These are phyloP conservation scores for Torulaspora indica DNA, from an alignment of 805 yeast species.

Conservation along the genomic window DNA sequence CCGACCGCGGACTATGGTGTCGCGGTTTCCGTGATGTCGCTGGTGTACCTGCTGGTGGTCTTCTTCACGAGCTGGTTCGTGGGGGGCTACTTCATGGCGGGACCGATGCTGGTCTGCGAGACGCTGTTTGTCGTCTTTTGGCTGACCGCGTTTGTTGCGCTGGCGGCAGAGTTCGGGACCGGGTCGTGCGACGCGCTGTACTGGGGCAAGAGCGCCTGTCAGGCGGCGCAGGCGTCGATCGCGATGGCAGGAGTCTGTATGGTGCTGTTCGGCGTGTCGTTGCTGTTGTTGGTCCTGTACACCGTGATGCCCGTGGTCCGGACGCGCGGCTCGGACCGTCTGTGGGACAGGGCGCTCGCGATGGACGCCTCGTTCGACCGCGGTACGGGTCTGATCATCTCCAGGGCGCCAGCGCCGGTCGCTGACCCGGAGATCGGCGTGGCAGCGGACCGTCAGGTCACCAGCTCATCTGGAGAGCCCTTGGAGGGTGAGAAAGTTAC, in stretches of 20 bases:
- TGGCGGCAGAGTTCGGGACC: constrained; percentile 5
- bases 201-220: not conserved
- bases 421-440: constrained; percentile 1
- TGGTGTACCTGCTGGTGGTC: constrained; percentile 3
- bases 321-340: not conserved
- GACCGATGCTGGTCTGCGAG: constrained; percentile 3
- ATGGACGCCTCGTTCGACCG: constrained; percentile 4
- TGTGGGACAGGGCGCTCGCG: constrained; percentile 1
- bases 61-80: not conserved
- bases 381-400: constrained; percentile 2
- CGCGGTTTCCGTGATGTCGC: constrained; percentile 7
- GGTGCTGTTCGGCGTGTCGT: constrained; percentile 2
- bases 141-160: constrained; percentile 8
- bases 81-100: constrained; percentile 3
- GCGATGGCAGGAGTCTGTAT: constrained; percentile 6
- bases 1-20: constrained; percentile 4
- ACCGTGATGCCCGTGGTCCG: not conserved
- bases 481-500: not conserved
- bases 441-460: not conserved
- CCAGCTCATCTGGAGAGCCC: constrained; percentile 1
- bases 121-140: constrained; percentile 3
- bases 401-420: not conserved
- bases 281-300: constrained; percentile 1
- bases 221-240: constrained; percentile 5
- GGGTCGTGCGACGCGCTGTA: not conserved